Percentiles rank a stretch among this genome's conserved stretches.
Conservation (phyloP, 2,329 filamentous ascomycete genomes). For the Colletotrichum brevisporum region DNA sequence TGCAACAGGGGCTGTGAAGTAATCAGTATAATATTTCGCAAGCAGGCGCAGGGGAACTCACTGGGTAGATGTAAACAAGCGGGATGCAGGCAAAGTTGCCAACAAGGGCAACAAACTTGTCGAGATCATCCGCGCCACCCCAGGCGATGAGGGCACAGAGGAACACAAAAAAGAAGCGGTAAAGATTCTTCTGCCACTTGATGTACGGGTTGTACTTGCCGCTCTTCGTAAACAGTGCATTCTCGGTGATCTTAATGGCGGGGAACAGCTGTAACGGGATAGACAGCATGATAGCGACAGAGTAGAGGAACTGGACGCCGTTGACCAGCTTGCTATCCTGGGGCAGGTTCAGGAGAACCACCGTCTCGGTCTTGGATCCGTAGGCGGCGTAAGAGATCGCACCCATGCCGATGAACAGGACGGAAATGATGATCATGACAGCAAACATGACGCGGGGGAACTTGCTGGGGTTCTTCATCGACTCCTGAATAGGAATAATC, state of each 20-base stretch:
- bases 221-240: constrained; percentile 91
- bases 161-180: constrained; percentile 93
- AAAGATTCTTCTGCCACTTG: constrained; percentile 99
- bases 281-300: constrained; percentile 94
- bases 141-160: constrained; percentile 90
- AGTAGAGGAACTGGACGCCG: constrained; percentile 95
- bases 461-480: constrained; percentile 87
- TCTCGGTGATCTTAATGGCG: constrained; percentile 95
- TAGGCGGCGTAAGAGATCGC: constrained; percentile 96
- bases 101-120: constrained; percentile 83
- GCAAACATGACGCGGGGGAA: constrained; percentile 90
- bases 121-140: constrained; percentile 91
- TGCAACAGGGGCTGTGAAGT: constrained; percentile 86
- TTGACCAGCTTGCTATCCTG: constrained; percentile 98
- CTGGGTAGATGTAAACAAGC: constrained; percentile 91
- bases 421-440: constrained; percentile 96
- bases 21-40: constrained; percentile 49
- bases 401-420: constrained; percentile 91
- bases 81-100: constrained; percentile 82
- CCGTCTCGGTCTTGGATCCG: constrained; percentile 94
- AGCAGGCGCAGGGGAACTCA: constrained; percentile 65
- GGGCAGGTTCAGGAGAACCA: constrained; percentile 94
- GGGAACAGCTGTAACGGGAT: constrained; percentile 98
- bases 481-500: constrained; percentile 82
- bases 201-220: constrained; percentile 99